Evolutionary conservation across 1,139 yeast genomes (phyloP).

Genomic region (Kluyveromyces sp.): DNA sequence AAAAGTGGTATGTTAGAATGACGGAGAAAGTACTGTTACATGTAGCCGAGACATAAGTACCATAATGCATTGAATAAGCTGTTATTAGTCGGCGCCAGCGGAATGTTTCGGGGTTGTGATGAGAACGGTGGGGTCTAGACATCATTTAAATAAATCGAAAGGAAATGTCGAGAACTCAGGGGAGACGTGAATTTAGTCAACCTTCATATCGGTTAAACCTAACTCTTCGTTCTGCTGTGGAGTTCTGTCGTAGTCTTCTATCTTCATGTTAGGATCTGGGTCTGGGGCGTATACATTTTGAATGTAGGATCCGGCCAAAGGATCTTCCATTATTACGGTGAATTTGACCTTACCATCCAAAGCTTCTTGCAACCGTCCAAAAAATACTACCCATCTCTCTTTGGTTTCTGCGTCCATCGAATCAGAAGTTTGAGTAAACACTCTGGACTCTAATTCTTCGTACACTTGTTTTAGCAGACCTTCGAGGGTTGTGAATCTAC

Average conservation of each 20-base stretch:
- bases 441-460: conserved; percentile 82
- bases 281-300: conserved; percentile 99
- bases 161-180: background rate
- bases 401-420: conserved; percentile 79
- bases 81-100: background rate
- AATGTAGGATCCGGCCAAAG: conserved; percentile 88
- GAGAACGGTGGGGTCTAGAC: too few relatives aligned
- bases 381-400: conserved; percentile 73
- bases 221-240: conserved; percentile 82
- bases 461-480: conserved; percentile 84
- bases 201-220: conserved; percentile 78
- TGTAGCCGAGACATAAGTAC: background rate
- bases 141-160: too few relatives aligned
- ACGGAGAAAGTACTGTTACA: background rate
- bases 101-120: background rate
- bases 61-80: background rate
- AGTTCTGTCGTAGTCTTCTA: conserved; percentile 87
- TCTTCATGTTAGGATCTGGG: conserved; percentile 87
- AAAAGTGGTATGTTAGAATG: background rate
- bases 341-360: conserved; percentile 75
- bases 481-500: conserved; percentile 94
- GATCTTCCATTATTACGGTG: conserved; percentile 86
- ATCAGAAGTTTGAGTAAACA: conserved; percentile 80
- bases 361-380: conserved; percentile 72
- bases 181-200: conserved; percentile 10